These are phyloP conservation scores for Myriosclerotinia curreyana DNA, from an alignment of 2,329 filamentous ascomycete species.

Conservation along the genomic window DNA sequence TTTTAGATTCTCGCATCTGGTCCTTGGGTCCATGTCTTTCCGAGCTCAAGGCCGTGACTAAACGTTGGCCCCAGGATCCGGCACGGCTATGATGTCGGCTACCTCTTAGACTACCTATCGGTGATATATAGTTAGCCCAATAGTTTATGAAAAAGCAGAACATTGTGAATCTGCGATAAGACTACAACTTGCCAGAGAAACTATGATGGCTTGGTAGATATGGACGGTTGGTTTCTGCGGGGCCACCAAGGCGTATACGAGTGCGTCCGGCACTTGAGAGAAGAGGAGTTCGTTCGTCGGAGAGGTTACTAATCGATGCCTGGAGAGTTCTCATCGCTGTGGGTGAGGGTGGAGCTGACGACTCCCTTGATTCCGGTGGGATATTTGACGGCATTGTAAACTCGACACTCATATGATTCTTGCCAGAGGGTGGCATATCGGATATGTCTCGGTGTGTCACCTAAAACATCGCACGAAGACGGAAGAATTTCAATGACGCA, in stretches of 20 bases:
- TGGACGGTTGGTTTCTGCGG: constrained; percentile 26
- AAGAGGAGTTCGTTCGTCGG: constrained; percentile 36
- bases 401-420: constrained; percentile 12
- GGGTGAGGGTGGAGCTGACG: constrained; percentile 21
- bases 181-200: constrained; percentile 27
- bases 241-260: constrained; percentile 33
- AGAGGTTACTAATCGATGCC: constrained; percentile 21
- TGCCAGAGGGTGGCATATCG: constrained; percentile 19
- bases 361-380: constrained; percentile 18
- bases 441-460: constrained; percentile 20
- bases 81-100: constrained; percentile 49
- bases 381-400: constrained; percentile 19
- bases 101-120: constrained; percentile 36
- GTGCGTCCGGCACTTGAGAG: constrained; percentile 33
- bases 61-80: constrained; percentile 57
- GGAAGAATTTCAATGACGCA: constrained; percentile 4
- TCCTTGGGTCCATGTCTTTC: constrained; percentile 48
- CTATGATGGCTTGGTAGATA: constrained; percentile 34
- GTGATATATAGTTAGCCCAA: constrained; percentile 3
- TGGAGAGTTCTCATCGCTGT: constrained; percentile 20
- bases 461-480: constrained; percentile 18
- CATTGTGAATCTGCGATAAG: neutral
- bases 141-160: neutral
- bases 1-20: constrained; percentile 58
- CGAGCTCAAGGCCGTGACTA: constrained; percentile 56